Conservation (phyloP, 495 filamentous ascomycete genomes). For the Hyphodiscus hymeniophilus region DNA sequence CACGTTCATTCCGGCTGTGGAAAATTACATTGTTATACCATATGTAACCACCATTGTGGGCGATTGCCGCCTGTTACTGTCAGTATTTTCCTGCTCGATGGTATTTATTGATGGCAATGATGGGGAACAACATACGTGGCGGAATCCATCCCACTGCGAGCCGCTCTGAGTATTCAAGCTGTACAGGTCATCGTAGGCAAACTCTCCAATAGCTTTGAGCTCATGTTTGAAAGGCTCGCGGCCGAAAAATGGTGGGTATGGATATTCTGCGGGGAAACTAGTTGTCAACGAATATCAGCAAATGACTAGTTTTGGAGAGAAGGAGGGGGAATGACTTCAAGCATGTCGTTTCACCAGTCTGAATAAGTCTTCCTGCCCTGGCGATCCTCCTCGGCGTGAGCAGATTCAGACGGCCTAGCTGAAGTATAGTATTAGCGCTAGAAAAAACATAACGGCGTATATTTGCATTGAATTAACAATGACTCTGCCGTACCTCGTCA, state of each 20-base stretch:
- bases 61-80: too few relatives aligned
- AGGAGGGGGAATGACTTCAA: not conserved
- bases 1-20: too few relatives aligned
- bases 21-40: not conserved
- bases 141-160: constrained; percentile 65
- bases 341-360: constrained; percentile 38
- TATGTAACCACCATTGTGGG: too few relatives aligned
- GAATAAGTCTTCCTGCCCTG: constrained; percentile 39
- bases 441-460: too few relatives aligned
- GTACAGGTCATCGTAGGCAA: constrained; percentile 55
- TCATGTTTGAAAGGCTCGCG: constrained; percentile 33
- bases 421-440: too few relatives aligned
- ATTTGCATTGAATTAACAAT: too few relatives aligned
- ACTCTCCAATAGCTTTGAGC: constrained; percentile 30
- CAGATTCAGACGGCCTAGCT: constrained; percentile 44
- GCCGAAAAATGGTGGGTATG: constrained; percentile 30
- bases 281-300: not conserved
- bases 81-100: not conserved
- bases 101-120: constrained; percentile 27
- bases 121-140: constrained; percentile 39
- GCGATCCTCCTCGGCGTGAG: constrained; percentile 46
- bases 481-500: too few relatives aligned
- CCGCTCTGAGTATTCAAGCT: constrained; percentile 60
- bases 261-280: constrained; percentile 43
- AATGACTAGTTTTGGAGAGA: not conserved